A percentile compares a stretch with the other conserved stretches of the same genome.
These are phyloP conservation scores for Microsporum ferrugineum DNA, from an alignment of 2,329 filamentous ascomycete genomes.

Conservation along the genomic window DNA sequence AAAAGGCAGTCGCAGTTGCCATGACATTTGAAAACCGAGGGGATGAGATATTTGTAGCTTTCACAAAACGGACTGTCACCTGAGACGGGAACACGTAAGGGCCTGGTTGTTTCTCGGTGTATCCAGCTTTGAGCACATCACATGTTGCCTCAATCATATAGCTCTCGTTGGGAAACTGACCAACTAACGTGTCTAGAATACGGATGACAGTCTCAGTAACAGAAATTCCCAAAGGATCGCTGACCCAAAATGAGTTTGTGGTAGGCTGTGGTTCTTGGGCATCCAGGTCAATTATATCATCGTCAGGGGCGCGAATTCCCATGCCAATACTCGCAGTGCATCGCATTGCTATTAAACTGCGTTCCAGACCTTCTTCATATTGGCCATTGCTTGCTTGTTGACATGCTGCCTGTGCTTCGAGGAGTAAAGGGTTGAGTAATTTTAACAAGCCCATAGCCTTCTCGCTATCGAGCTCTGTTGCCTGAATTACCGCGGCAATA, in stretches of 20 bases:
- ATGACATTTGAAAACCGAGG: slow-evolving; percentile 26
- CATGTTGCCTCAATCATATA: slow-evolving; percentile 36
- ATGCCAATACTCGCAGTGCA: slow-evolving; percentile 34
- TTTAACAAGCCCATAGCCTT: slow-evolving; percentile 31
- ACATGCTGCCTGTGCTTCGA: slow-evolving; percentile 25
- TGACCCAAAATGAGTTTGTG: slow-evolving; percentile 30
- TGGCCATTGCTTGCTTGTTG: slow-evolving; percentile 23
- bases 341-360: slow-evolving; percentile 27
- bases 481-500: slow-evolving; percentile 36
- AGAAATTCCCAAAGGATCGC: slow-evolving; percentile 20
- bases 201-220: slow-evolving; percentile 30
- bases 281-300: slow-evolving; percentile 27
- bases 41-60: slow-evolving; percentile 25
- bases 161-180: slow-evolving; percentile 30
- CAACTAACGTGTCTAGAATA: slow-evolving; percentile 31
- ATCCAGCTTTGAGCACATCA: slow-evolving; percentile 37
- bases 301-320: slow-evolving; percentile 28
- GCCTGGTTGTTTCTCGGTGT: slow-evolving; percentile 31
- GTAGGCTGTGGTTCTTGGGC: slow-evolving; percentile 19
- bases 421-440: slow-evolving; percentile 29
- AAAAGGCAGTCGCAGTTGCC: slow-evolving; percentile 36
- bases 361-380: slow-evolving; percentile 25
- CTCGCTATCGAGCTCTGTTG: slow-evolving; percentile 27
- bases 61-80: slow-evolving; percentile 33
- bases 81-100: slow-evolving; percentile 34